phyloP scores from a whole-genome alignment of 257 asterid genomes.

The Craterostigma plantagineum region DNA sequence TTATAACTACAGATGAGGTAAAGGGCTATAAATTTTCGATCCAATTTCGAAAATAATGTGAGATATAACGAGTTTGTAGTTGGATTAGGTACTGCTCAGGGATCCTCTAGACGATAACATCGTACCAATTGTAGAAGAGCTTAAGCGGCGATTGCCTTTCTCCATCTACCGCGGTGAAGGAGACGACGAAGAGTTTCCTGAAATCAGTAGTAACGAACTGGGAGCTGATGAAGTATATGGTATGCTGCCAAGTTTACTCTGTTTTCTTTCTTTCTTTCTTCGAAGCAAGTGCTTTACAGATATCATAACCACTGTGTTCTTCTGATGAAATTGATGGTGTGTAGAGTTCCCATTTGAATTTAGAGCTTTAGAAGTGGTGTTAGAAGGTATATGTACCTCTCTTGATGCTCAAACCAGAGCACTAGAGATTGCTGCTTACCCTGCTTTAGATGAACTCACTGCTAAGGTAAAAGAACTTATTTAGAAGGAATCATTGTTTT shows the following conservation, averaged over 20 bases:
- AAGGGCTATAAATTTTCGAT: constrained; percentile 4
- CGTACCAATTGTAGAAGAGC: constrained; percentile 62
- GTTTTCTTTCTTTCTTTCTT: constrained; percentile 7
- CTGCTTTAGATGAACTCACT: constrained; percentile 85
- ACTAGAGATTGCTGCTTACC: constrained; percentile 76
- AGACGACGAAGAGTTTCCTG: constrained; percentile 47
- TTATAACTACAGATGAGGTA: constrained; percentile 77
- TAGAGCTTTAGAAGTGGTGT: constrained; percentile 81
- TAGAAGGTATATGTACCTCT: constrained; percentile 71
- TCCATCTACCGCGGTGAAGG: constrained; percentile 35
- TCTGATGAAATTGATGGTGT: constrained; percentile 1
- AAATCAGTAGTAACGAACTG: constrained; percentile 17
- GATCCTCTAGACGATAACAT: constrained; percentile 72
- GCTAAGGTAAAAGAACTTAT: constrained; percentile 41
- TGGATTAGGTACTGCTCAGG: constrained; percentile 49
- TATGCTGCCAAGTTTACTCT: neutral
- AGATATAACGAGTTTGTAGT: neutral
- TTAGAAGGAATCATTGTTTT: neutral
- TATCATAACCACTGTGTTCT: neutral
- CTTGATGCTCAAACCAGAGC: constrained; percentile 73
- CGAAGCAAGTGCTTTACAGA: neutral
- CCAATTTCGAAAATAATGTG: neutral
- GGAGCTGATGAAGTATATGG: constrained; percentile 34
- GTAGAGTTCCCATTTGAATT: constrained; percentile 77
- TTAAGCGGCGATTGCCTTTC: constrained; percentile 57